Evolutionary conservation across 495 filamentous ascomycete genomes (phyloP).

Genomic region (Podospora conica): DNA sequence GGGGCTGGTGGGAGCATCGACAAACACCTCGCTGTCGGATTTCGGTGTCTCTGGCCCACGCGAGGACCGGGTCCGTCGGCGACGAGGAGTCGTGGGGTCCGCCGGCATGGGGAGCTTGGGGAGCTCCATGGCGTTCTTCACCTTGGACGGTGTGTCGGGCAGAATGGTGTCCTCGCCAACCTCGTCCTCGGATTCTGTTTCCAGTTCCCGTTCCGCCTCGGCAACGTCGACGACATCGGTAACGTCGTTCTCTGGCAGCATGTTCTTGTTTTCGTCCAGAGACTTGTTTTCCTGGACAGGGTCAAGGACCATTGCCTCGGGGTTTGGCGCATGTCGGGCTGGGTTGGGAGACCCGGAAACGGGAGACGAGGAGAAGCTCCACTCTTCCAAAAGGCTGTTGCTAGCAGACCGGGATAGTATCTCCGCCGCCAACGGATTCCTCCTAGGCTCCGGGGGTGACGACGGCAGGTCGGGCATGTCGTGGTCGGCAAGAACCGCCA

Average conservation of each 20-base stretch:
- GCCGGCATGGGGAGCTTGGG: conserved; percentile 2
- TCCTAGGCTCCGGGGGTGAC: conserved; percentile 46
- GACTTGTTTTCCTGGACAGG: conserved; percentile 6
- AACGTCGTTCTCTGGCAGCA: conserved; percentile 3
- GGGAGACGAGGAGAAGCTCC: conserved; percentile 43
- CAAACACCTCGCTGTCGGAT: conserved; percentile 36
- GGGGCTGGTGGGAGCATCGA: conserved; percentile 44
- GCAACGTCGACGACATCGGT: conserved; percentile 6
- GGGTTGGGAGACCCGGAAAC: conserved; percentile 37
- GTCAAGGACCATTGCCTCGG: conserved; percentile 10
- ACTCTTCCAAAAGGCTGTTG: conserved; percentile 37
- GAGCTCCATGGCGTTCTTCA: neutral
- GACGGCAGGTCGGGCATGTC: conserved; percentile 45
- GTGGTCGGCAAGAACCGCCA: conserved; percentile 32
- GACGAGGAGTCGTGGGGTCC: conserved; percentile 18
- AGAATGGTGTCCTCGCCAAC: conserved; percentile 25
- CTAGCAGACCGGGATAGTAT: conserved; percentile 38
- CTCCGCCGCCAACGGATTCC: conserved; percentile 46
- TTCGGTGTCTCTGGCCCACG: conserved; percentile 26
- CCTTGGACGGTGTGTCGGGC: conserved; percentile 1
- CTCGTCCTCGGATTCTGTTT: conserved; percentile 13
- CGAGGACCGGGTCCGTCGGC: conserved; percentile 7
- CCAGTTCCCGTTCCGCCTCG: neutral
- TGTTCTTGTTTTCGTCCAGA: conserved; percentile 1
- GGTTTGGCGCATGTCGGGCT: conserved; percentile 12